Evolutionary conservation across 225 moss, liverwort and hornwort species (phyloP).

Genomic region (Lunularia cruciata): DNA sequence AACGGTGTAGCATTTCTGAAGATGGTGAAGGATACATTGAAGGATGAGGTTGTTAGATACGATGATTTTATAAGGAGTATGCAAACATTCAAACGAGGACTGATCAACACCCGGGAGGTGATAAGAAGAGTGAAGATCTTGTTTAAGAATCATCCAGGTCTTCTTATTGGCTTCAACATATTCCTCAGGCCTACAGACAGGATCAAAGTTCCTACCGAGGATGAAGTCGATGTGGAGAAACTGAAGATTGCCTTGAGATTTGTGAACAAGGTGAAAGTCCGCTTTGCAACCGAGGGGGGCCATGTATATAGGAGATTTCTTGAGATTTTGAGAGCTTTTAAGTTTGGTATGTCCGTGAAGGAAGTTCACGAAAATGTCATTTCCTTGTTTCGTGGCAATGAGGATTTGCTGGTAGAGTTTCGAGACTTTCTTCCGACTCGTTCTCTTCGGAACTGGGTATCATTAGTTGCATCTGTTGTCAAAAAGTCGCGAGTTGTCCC

Average conservation of each 20-base stretch:
- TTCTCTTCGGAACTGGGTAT: conserved; percentile 23
- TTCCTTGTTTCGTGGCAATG: conserved; percentile 31
- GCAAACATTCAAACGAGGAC: conserved; percentile 10
- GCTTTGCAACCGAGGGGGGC: conserved; percentile 23
- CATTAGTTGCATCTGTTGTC: conserved; percentile 22
- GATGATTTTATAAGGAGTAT: conserved; percentile 23
- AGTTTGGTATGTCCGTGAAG: conserved; percentile 22
- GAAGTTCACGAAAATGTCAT: conserved; percentile 26
- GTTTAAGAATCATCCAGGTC: conserved; percentile 26
- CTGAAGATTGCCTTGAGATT: conserved; percentile 27
- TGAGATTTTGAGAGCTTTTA: conserved; percentile 32
- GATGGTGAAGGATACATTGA: conserved; percentile 32
- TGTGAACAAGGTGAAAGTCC: conserved; percentile 39
- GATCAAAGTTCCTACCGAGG: conserved; percentile 19
- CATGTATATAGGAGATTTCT: conserved; percentile 31
- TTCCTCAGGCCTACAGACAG: conserved; percentile 26
- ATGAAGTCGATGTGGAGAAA: conserved; percentile 11
- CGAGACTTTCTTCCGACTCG: conserved; percentile 27
- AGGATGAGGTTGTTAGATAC: conserved; percentile 27
- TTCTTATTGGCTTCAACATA: conserved; percentile 31
- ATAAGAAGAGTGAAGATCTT: conserved; percentile 22
- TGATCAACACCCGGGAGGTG: conserved; percentile 13
- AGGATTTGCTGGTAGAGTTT: conserved; percentile 38
- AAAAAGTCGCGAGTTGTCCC: conserved; percentile 15
- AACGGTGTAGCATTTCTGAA: conserved; percentile 28